phyloP scores from a whole-genome alignment of 306 rosid species.

The Erythrophleum fordii region DNA sequence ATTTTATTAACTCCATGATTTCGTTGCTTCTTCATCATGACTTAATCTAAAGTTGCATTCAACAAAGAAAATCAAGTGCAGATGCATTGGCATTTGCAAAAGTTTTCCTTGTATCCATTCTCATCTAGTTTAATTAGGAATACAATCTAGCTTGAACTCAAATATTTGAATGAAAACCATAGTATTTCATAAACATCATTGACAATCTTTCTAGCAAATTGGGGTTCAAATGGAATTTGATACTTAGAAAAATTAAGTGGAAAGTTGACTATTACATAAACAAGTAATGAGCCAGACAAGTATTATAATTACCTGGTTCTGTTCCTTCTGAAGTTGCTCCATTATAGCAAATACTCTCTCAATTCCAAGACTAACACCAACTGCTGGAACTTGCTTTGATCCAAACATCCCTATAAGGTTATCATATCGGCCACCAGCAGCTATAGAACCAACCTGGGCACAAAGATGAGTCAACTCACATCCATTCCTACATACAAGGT shows the following conservation, averaged over 20 bases:
- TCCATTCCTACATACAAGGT: constrained; percentile 11
- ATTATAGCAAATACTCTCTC: constrained; percentile 90
- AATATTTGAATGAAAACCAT: background rate
- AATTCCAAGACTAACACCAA: constrained; percentile 98
- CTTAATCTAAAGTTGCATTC: background rate
- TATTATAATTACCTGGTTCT: constrained; percentile 67
- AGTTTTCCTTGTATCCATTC: background rate
- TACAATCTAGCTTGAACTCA: background rate
- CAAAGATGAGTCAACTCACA: constrained; percentile 15
- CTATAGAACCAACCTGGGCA: constrained; percentile 90
- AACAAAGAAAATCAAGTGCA: background rate
- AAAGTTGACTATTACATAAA: constrained; percentile 8
- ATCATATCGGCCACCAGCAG: constrained; percentile 95
- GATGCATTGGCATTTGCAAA: constrained; percentile 12
- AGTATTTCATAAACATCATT: background rate
- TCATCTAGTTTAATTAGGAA: constrained; percentile 22
- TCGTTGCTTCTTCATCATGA: background rate
- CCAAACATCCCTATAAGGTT: constrained; percentile 94
- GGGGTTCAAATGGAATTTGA: background rate
- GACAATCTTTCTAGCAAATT: background rate
- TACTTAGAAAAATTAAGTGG: constrained; percentile 19
- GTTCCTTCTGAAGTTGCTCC: constrained; percentile 78
- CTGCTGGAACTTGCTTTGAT: constrained; percentile 84
- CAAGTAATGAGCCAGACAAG: constrained; percentile 7
- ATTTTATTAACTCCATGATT: constrained; percentile 3